Evolutionary conservation across 306 rosid species (phyloP), one percentile per base, ranked within the genome.

Genomic region (Glycine soja): DNA sequence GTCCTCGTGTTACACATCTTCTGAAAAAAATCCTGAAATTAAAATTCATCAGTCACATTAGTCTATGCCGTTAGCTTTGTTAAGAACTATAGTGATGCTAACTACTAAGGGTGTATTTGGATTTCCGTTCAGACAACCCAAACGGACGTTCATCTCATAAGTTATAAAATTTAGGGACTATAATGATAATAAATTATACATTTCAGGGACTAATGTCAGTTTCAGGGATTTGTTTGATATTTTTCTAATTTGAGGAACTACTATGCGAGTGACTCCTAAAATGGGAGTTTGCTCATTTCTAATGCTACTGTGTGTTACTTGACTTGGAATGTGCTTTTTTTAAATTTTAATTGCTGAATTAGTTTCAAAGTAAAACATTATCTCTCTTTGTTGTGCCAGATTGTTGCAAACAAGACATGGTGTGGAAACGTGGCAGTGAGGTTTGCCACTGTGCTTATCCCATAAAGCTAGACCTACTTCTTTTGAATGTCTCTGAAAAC

Each of bases 391-490:
- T 70, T 84, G n/a, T 70, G 75, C 86, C 90, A 95, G 99, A 90
- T 87, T 95, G 98, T 83, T 95, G 99, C 85, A 84, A 84, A 77
- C 87, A 84, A 70, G 90, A 86, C 86, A 93, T 82, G 97, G 96
- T 93, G 76, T 77, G 87, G 85, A 90, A 84, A 74, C 90, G 90
- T 66, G 98, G 87, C 70, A 90, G 89, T 84, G 86, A 34, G 61
- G 77, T 74, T 61, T 95, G 98, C 82, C 90, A 88, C 63, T 95
- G 99, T 70, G 98, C 89, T 53, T 95, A 93, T 92, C 99, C 99
- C 53, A 83, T 93, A 85, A 93, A 90, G 88, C 87, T 95, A 79
- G 99, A 95, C 81, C 91, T 95, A 75, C 96, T 93, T 40, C 97
- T 95, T 62, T 79, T 93, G 83, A 95, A 95, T 78, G 90, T 93